These are phyloP conservation scores for Penicillium sp. DNA, from an alignment of 2,329 filamentous ascomycete genomes.

Conservation along the genomic window DNA sequence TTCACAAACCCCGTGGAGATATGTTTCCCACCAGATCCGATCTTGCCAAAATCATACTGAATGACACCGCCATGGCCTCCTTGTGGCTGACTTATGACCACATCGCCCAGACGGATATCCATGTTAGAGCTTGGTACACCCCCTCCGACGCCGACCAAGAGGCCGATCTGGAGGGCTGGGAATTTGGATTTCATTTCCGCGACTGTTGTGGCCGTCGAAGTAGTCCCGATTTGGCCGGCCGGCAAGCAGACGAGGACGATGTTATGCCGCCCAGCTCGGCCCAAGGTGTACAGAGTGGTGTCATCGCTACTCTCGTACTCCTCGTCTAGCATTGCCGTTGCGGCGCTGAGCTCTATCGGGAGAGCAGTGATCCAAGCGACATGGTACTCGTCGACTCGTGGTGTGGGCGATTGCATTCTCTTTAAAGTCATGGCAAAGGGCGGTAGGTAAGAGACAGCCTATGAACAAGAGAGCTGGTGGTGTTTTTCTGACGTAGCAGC, in stretches of 20 bases:
- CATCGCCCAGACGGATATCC: constrained; percentile 21
- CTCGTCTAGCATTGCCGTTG: not conserved
- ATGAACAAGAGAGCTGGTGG: too few relatives aligned
- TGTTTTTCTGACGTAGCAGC: too few relatives aligned
- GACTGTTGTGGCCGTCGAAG: constrained; percentile 26
- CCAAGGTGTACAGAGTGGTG: constrained; percentile 22
- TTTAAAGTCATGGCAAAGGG: too few relatives aligned
- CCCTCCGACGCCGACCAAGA: constrained; percentile 42
- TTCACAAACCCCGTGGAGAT: not conserved
- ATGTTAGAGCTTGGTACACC: constrained; percentile 14
- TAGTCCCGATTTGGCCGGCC: constrained; percentile 22
- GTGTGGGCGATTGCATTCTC: too few relatives aligned
- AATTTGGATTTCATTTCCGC: constrained; percentile 26
- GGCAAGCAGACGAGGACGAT: constrained; percentile 25
- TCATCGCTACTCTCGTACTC: constrained; percentile 14
- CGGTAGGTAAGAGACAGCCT: too few relatives aligned
- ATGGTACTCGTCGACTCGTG: not conserved
- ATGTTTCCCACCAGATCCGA: not conserved
- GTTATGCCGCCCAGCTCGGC: constrained; percentile 19
- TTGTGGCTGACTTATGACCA: constrained; percentile 19
- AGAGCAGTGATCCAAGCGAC: not conserved
- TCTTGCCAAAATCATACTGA: constrained; percentile 10
- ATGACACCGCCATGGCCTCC: constrained; percentile 3
- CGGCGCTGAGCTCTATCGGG: not conserved
- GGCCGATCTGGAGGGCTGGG: constrained; percentile 24